phyloP scores from a whole-genome alignment of 305 asterid genomes.

The Petunia hybrid region DNA sequence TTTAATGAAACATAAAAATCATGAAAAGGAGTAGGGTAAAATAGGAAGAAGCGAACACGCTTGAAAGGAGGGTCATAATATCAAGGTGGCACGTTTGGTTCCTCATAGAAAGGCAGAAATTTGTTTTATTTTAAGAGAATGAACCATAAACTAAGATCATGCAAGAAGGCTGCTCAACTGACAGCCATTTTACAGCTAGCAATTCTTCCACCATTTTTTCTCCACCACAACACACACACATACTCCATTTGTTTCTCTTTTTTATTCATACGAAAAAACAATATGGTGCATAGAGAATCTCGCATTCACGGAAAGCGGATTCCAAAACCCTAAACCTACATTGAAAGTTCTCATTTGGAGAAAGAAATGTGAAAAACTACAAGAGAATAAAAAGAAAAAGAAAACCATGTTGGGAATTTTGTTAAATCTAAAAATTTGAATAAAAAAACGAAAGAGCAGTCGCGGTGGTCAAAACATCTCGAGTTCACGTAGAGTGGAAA shows the following conservation, averaged over 20 bases:
- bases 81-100: slow-evolving; percentile 83
- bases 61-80: slow-evolving; percentile 59
- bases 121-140: neutral
- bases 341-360: too few species aligned
- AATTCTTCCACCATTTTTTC: neutral
- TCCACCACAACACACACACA: neutral
- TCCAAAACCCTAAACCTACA: too few species aligned
- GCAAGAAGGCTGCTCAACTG: slow-evolving; percentile 77
- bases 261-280: slow-evolving; percentile 62
- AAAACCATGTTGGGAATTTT: neutral
- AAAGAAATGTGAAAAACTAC: neutral
- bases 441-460: too few species aligned
- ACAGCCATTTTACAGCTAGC: slow-evolving; percentile 77
- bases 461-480: too few species aligned
- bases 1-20: neutral
- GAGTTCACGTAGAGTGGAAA: neutral
- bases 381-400: neutral
- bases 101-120: slow-evolving; percentile 51
- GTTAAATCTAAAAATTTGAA: neutral
- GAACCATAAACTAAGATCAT: slow-evolving; percentile 56
- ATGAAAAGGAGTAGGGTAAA: neutral
- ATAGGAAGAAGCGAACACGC: slow-evolving; percentile 47
- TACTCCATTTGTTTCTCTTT: slow-evolving; percentile 37
- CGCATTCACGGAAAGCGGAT: too few species aligned
- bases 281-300: neutral